Evolutionary conservation across 495 filamentous ascomycete species (phyloP).

Genomic region (Bombardia bombarda): DNA sequence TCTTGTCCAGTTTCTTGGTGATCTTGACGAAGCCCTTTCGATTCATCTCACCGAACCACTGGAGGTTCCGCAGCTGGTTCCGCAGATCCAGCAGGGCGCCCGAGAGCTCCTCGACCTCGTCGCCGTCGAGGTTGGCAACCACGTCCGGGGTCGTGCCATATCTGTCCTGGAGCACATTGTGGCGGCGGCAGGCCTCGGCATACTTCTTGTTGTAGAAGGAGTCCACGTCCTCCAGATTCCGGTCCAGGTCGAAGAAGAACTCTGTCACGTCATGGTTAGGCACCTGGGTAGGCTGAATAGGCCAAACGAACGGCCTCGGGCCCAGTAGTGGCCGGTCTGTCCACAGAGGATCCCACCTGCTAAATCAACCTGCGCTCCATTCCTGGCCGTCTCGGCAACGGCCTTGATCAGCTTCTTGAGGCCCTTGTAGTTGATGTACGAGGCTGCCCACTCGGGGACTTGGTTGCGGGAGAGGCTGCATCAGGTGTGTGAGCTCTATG

Average conservation of each 20-base stretch:
- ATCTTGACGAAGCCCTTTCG: constrained; percentile 93
- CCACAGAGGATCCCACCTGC: constrained; percentile 41
- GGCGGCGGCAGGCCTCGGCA: constrained; percentile 66
- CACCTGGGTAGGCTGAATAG: no score
- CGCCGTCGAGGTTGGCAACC: constrained; percentile 46
- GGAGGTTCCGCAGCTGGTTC: constrained; percentile 77
- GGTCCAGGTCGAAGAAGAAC: constrained; percentile 90
- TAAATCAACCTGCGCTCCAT: constrained; percentile 69
- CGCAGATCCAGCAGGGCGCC: constrained; percentile 81
- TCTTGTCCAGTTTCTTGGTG: constrained; percentile 96
- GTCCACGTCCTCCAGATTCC: constrained; percentile 93
- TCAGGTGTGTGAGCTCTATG: constrained; percentile 11
- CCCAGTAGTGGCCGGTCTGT: not conserved
- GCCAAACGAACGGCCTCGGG: no score
- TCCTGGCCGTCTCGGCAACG: constrained; percentile 51
- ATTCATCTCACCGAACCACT: constrained; percentile 98
- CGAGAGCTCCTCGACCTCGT: constrained; percentile 84
- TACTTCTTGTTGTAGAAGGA: constrained; percentile 94
- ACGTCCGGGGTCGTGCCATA: constrained; percentile 57
- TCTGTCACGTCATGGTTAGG: constrained; percentile 43
- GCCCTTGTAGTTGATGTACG: constrained; percentile 93
- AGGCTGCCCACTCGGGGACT: constrained; percentile 89
- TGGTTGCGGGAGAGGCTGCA: constrained; percentile 79
- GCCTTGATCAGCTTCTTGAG: constrained; percentile 92
- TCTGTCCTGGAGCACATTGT: constrained; percentile 76